Evolutionary conservation across 768 basidiomycete species (phyloP), one percentile per base, ranked within the genome.

Genomic region (Rhizopogon vinicolor): DNA sequence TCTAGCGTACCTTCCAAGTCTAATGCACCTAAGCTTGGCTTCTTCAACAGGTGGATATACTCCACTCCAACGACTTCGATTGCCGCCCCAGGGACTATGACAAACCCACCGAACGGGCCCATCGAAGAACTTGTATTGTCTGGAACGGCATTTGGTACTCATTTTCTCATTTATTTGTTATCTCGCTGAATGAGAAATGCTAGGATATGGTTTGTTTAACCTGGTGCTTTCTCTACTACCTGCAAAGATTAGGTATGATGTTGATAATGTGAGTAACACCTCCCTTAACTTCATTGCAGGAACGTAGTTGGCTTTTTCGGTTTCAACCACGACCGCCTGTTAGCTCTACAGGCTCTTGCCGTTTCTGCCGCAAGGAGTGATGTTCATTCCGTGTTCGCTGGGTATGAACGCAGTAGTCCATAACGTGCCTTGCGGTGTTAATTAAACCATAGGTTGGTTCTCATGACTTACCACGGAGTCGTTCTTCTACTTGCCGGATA

Each of bases 391-490:
- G 82, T 88, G 10, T 91, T 91, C 64, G 78, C 90, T 22, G 87
- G 89, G 87, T 88, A 57, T 37, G 82, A 14, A 49, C 25, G 22
- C n/a, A 3, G 25, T 9, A 49, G 35, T 25, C 14, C 16, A 28
- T 54, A 19, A 8, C 40, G 37, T 39, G 50, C n/a, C 4, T 49
- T 5, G 43, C 46, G 29, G 19, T 46, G 41, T 9, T 59, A 10
- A 49, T 51, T 62, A 31, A 29, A n/a, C 41, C 16, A 53, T 16
- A 87, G 87, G 13, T 72, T 92, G n/a, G 80, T 87, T 0, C 69
- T 93, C 7, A 91, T 93, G 87, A 87, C 87, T 3, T 91, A 91
- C 63, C 75, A 88, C 52, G 86, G 89, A 28, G 78, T 85, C 50
- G 80, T 91, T 5, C 75, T 91, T 2, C 78, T 88, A 0, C 65